Evolutionary conservation across 345 rosid genomes (phyloP).

Genomic region (Bruguiera gymnorhiza): DNA sequence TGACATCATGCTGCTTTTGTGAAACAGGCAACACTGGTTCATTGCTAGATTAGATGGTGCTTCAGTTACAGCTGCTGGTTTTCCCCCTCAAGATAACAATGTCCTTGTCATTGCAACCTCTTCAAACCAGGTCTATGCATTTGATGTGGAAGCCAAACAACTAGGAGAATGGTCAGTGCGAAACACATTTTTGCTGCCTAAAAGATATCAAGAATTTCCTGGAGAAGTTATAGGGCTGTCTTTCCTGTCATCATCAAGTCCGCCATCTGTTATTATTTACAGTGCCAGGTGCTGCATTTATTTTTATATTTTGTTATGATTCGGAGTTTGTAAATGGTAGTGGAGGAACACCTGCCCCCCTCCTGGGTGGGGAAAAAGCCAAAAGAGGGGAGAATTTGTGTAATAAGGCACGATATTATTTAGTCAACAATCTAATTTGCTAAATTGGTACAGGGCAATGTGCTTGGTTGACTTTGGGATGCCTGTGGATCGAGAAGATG

Average conservation of each 20-base stretch:
- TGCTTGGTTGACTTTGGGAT: slow-evolving; percentile 76
- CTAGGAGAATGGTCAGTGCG: slow-evolving; percentile 85
- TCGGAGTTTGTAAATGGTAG: too few species aligned
- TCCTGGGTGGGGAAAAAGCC: too few species aligned
- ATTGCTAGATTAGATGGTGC: slow-evolving; percentile 88
- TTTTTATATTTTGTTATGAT: background rate
- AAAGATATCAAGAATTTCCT: slow-evolving; percentile 88
- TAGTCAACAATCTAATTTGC: background rate
- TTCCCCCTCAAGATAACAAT: slow-evolving; percentile 66
- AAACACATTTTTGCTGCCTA: slow-evolving; percentile 57
- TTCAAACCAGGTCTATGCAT: slow-evolving; percentile 73
- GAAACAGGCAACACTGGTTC: slow-evolving; percentile 93
- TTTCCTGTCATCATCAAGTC: slow-evolving; percentile 54
- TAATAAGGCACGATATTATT: background rate
- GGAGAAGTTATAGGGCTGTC: slow-evolving; percentile 93
- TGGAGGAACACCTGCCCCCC: too few species aligned
- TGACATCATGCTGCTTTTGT: background rate
- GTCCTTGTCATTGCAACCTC: slow-evolving; percentile 77
- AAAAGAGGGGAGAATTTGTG: background rate
- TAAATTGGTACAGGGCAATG: slow-evolving; percentile 63
- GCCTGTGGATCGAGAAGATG: slow-evolving; percentile 65
- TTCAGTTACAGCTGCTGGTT: slow-evolving; percentile 87
- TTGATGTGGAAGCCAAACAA: slow-evolving; percentile 87
- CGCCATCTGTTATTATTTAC: slow-evolving; percentile 60
- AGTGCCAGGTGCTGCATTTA: slow-evolving; percentile 66